Conservation (phyloP, 2,329 filamentous ascomycete genomes). For the Ophiostoma australiae region DNA sequence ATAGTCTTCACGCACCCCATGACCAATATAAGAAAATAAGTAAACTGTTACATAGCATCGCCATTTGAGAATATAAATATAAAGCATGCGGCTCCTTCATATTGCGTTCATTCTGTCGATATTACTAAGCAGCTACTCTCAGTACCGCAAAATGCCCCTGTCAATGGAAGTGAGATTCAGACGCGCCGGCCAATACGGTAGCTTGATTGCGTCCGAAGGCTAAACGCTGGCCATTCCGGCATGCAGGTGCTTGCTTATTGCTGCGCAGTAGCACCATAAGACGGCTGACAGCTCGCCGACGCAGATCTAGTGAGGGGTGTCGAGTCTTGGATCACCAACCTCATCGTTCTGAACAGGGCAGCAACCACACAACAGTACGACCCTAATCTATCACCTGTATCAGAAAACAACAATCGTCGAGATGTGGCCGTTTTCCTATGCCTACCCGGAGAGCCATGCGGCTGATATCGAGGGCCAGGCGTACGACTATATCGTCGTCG, state of each 20-base stretch:
- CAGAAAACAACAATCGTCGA: neutral
- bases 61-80: no score
- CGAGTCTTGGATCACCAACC: neutral
- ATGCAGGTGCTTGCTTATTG: neutral
- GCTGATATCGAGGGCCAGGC: conserved; percentile 30
- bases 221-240: neutral
- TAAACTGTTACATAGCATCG: no score
- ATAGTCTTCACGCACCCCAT: no score
- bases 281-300: conserved; percentile 2
- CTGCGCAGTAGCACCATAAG: neutral
- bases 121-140: neutral
- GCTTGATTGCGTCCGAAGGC: neutral
- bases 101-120: no score
- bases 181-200: neutral
- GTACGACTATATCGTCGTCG: conserved; percentile 46
- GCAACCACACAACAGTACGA: neutral
- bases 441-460: conserved; percentile 30
- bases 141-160: neutral
- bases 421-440: conserved; percentile 31
- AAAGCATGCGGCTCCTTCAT: neutral
- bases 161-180: neutral
- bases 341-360: neutral
- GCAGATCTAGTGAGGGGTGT: neutral
- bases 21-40: no score
- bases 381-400: neutral